These are phyloP conservation scores for Phytophthora meadii DNA, from an alignment of 352 stramenopile genomes.

Conservation along the genomic window DNA sequence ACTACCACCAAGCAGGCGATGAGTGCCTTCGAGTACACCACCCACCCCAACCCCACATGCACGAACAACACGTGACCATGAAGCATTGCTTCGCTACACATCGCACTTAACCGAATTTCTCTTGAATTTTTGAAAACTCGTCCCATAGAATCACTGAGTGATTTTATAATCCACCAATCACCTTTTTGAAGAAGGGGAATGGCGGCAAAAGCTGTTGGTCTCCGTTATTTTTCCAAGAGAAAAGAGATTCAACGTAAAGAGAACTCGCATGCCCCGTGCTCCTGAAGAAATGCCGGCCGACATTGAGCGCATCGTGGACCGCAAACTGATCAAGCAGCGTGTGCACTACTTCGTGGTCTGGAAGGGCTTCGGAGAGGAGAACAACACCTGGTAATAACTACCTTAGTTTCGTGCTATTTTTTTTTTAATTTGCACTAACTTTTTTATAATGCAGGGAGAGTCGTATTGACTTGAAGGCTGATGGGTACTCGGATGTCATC, in stretches of 20 bases:
- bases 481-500: conserved; percentile 78
- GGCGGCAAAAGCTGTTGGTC: conserved; percentile 22
- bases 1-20: too few species aligned
- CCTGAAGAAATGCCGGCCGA: conserved; percentile 54
- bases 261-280: background rate
- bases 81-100: too few species aligned
- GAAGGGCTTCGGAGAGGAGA: conserved; percentile 81
- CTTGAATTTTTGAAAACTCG: conserved; percentile 1
- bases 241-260: conserved; percentile 1
- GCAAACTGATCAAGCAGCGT: conserved; percentile 79
- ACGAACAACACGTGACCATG: too few species aligned
- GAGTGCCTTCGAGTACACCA: too few species aligned
- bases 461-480: conserved; percentile 78
- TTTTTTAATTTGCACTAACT: background rate
- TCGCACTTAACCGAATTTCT: background rate
- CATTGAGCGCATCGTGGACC: conserved; percentile 86
- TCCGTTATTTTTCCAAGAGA: conserved; percentile 24
- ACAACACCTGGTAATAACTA: conserved; percentile 75
- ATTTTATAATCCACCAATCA: conserved; percentile 9
- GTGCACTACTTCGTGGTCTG: conserved; percentile 88
- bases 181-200: conserved; percentile 8
- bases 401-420: background rate
- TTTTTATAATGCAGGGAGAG: conserved; percentile 61
- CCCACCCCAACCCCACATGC: too few species aligned
- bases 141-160: conserved; percentile 1